Evolutionary conservation across 2,329 filamentous ascomycete genomes (phyloP).

Genomic region (Penicillium sclerotiorum): DNA sequence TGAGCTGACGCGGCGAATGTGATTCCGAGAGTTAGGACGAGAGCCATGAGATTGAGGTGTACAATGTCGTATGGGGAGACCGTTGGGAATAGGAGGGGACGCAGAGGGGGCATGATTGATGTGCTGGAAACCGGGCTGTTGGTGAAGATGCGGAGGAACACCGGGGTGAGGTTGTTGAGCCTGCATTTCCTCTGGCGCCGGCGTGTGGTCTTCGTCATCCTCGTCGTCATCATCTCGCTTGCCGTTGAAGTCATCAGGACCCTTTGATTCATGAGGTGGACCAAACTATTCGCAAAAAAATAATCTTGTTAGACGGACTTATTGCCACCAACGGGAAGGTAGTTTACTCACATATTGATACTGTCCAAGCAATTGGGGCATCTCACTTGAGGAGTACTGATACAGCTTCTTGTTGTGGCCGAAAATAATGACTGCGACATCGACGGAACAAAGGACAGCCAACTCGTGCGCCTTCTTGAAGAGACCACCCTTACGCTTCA

Average conservation of each 20-base stretch:
- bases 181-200: slow-evolving; percentile 67
- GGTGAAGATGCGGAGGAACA: slow-evolving; percentile 71
- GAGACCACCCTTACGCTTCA: slow-evolving; percentile 96
- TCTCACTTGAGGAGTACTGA: slow-evolving; percentile 93
- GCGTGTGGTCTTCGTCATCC: slow-evolving; percentile 69
- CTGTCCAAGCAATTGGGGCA: slow-evolving; percentile 83
- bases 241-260: slow-evolving; percentile 86
- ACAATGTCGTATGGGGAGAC: slow-evolving; percentile 71
- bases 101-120: slow-evolving; percentile 83
- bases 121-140: slow-evolving; percentile 71
- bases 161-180: slow-evolving; percentile 57
- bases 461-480: slow-evolving; percentile 99
- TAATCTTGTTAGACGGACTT: not conserved
- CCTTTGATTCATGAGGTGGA: slow-evolving; percentile 92
- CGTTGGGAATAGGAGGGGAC: slow-evolving; percentile 84
- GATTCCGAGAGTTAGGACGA: slow-evolving; percentile 77
- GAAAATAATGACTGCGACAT: slow-evolving; percentile 98
- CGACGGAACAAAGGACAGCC: slow-evolving; percentile 95
- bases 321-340: slow-evolving; percentile 8
- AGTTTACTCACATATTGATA: slow-evolving; percentile 80
- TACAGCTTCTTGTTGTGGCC: slow-evolving; percentile 99
- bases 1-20: slow-evolving; percentile 73
- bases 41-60: slow-evolving; percentile 82
- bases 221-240: slow-evolving; percentile 76
- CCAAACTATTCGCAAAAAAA: slow-evolving; percentile 67